A percentile compares a stretch with the other conserved stretches of the same genome.
Conservation (phyloP, 768 basidiomycete genomes). For the Lentinula sp. region DNA sequence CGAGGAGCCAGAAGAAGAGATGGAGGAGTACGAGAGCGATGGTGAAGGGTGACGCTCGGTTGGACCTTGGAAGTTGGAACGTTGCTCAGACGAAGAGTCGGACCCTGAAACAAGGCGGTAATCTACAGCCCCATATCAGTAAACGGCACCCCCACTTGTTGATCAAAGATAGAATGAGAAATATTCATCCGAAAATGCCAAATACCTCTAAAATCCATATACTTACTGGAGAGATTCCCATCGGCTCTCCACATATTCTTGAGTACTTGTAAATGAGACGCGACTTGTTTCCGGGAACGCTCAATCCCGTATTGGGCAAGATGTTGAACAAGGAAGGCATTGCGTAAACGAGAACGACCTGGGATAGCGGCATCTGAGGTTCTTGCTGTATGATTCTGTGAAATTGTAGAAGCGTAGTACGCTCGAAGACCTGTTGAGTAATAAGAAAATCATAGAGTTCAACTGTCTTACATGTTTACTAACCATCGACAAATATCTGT, state of each 20-base stretch:
- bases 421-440: constrained; percentile 52
- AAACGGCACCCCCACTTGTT: background rate
- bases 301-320: constrained; percentile 63
- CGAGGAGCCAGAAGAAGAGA: constrained; percentile 35
- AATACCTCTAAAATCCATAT: background rate
- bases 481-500: constrained; percentile 72
- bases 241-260: constrained; percentile 88
- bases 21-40: constrained; percentile 39
- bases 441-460: constrained; percentile 1
- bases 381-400: constrained; percentile 29
- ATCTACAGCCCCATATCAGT: constrained; percentile 5
- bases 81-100: background rate
- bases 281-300: constrained; percentile 83
- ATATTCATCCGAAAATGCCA: background rate
- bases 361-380: constrained; percentile 14
- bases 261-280: constrained; percentile 81
- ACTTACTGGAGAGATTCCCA: constrained; percentile 39
- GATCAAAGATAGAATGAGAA: constrained; percentile 7
- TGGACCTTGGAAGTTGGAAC: background rate
- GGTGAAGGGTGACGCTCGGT: constrained; percentile 13
- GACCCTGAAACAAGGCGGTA: background rate
- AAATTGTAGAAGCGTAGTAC: constrained; percentile 78
- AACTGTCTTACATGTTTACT: constrained; percentile 3
- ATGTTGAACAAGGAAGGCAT: constrained; percentile 82
- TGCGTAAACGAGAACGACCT: constrained; percentile 75